Base-by-base conservation (phyloP, 2,329 filamentous ascomycete genomes). In the Stachybotrys chartarum region DNA sequence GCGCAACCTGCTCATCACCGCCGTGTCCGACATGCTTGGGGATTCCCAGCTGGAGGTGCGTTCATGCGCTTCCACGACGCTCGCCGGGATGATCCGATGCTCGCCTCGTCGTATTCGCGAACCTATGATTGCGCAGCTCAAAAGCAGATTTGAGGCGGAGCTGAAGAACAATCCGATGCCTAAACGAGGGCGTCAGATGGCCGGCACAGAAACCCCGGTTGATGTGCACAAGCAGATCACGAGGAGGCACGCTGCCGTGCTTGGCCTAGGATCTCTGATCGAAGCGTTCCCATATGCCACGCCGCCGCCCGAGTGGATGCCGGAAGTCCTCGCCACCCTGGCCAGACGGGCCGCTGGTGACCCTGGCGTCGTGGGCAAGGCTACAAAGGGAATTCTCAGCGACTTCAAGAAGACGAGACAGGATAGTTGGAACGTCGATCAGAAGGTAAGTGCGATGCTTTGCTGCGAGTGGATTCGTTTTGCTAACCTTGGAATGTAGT, bases 321-420 rank as follows among this genome's bases (percentile, higher is more conserved):
- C 94, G 0, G 92, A 95, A 65, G 87, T 96, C 30, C 75, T 99
- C 54, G 91, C 93, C 11, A 88, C 87, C 11, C 74, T 99, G 60
- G 95, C 93, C 6, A 84, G 87, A 42, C 86, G 87, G 61, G 92
- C 95, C 10, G 91, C 93, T 1, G 90, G 84, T 50, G 94, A 99
- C 66, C 85, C 91, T 0, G 94, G 94, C 1, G 87, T 95, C 56
- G 92, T 99, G 54, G 94, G 94, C 3, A 96, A 96, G 73, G 94
- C 93, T 57, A 95, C 96, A 11, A 99, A 99, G 80, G 83, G 82
- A 17, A 92, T 97, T 42, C 77, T 99, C 61, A 91, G 91, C 58
- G 95, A 99, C 66, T 99, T 99, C 79, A 99, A 99, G 78, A 99
- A 99, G 83, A 99, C 94, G 50, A 86, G 94, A 70, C 94, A 99